Conservation (phyloP, 257 asterid species). For the Solanum ahanhuiri region DNA sequence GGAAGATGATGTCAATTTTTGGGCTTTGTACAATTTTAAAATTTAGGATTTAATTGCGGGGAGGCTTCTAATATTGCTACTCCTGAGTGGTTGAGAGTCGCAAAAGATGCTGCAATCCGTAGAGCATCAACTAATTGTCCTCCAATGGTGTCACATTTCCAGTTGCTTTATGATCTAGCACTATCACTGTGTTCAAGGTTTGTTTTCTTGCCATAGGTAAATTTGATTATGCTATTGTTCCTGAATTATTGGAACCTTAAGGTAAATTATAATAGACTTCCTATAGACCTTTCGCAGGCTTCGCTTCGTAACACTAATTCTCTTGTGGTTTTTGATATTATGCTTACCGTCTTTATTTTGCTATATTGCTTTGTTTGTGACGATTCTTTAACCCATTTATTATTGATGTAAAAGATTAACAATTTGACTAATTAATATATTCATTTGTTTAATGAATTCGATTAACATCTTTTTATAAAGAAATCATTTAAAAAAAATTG, state of each 20-base stretch:
- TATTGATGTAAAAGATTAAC: not conserved
- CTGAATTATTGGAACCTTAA: not conserved
- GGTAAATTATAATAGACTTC: not conserved
- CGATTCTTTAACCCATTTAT: not conserved
- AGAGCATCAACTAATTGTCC: constrained; percentile 95
- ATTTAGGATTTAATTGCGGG: constrained; percentile 87
- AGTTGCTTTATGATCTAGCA: constrained; percentile 84
- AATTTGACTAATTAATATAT: not conserved
- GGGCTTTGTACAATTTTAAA: not conserved
- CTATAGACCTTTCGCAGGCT: not conserved
- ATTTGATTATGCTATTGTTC: not conserved
- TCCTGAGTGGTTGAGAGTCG: constrained; percentile 96
- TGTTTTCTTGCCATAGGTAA: constrained; percentile 20
- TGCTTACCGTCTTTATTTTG: not conserved
- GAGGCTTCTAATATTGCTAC: constrained; percentile 99
- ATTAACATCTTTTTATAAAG: not conserved
- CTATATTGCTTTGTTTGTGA: not conserved
- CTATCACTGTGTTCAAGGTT: constrained; percentile 87
- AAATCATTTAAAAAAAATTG: not conserved
- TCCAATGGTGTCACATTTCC: constrained; percentile 99
- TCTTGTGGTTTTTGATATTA: not conserved
- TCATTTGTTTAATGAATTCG: not conserved
- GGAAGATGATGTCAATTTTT: not conserved
- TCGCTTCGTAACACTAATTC: not conserved
- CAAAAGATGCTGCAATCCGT: constrained; percentile 95